These are phyloP conservation scores for Alnus glutinosa DNA, from an alignment of 306 rosid species.

Conservation along the genomic window DNA sequence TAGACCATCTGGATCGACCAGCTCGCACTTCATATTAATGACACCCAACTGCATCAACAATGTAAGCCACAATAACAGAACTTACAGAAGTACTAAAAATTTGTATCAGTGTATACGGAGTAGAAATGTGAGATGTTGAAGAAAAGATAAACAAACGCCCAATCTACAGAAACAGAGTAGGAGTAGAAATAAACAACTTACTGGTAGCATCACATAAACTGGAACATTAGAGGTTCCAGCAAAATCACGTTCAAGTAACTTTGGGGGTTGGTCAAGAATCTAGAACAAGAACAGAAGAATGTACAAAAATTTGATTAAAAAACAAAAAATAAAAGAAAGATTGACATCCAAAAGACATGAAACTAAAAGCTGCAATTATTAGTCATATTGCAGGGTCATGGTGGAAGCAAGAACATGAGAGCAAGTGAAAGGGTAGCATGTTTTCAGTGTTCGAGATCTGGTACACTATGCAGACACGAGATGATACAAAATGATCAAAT, in stretches of 20 bases:
- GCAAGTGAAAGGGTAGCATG: neutral
- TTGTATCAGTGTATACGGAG: constrained; percentile 4
- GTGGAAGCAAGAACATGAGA: neutral
- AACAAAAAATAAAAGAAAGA: constrained; percentile 18
- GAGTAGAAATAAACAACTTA: constrained; percentile 43
- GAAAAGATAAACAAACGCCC: constrained; percentile 25
- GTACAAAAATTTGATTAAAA: constrained; percentile 23
- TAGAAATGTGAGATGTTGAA: constrained; percentile 14
- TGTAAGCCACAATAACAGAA: constrained; percentile 17
- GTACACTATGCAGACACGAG: neutral
- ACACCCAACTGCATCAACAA: constrained; percentile 77
- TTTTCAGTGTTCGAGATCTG: neutral
- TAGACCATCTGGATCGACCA: constrained; percentile 87
- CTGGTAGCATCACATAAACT: constrained; percentile 89
- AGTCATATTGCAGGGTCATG: neutral
- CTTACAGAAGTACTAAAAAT: constrained; percentile 20
- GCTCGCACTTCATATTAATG: constrained; percentile 87
- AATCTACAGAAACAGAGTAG: constrained; percentile 14
- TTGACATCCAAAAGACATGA: neutral
- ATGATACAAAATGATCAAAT: constrained; percentile 1
- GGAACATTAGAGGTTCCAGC: constrained; percentile 79
- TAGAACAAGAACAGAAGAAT: constrained; percentile 36
- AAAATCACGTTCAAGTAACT: constrained; percentile 73
- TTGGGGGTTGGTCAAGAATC: constrained; percentile 56
- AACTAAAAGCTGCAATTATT: neutral